phyloP scores from a whole-genome alignment of 2,329 filamentous ascomycete species.

The Clonostachys solani region DNA sequence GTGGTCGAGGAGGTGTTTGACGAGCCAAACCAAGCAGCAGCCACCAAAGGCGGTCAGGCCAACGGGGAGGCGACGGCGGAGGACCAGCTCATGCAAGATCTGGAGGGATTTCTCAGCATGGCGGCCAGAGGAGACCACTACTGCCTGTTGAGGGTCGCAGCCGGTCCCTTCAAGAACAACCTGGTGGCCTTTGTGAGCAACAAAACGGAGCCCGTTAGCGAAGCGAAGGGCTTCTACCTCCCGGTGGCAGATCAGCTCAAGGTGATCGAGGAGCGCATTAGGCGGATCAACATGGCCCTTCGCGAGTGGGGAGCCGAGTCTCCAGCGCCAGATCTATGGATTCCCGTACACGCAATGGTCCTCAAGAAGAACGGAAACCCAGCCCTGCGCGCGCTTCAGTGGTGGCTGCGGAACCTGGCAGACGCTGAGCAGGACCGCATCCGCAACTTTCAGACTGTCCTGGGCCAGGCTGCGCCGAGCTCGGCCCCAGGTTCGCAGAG shows the following conservation, averaged over 20 bases:
- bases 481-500: background rate
- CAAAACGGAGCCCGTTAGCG: background rate
- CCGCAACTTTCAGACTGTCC: constrained; percentile 31
- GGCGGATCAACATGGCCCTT: constrained; percentile 32
- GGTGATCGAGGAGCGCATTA: constrained; percentile 32
- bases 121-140: constrained; percentile 1
- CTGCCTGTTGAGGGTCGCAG: constrained; percentile 1
- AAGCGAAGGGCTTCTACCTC: constrained; percentile 1
- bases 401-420: constrained; percentile 49
- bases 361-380: constrained; percentile 1
- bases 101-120: constrained; percentile 2
- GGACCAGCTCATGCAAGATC: background rate
- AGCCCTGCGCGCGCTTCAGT: constrained; percentile 26
- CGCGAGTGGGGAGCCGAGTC: constrained; percentile 22
- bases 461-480: background rate
- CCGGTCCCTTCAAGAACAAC: constrained; percentile 4
- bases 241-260: background rate
- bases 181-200: constrained; percentile 5
- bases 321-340: constrained; percentile 40
- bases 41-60: background rate
- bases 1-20: background rate
- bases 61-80: too few relatives aligned
- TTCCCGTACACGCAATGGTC: constrained; percentile 37
- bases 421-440: constrained; percentile 36
- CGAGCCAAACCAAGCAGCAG: too few relatives aligned